Percentiles rank a stretch among this genome's conserved stretches.
Conservation (phyloP, 1,139 yeast species). For the Yamadazyma friedrichii region DNA sequence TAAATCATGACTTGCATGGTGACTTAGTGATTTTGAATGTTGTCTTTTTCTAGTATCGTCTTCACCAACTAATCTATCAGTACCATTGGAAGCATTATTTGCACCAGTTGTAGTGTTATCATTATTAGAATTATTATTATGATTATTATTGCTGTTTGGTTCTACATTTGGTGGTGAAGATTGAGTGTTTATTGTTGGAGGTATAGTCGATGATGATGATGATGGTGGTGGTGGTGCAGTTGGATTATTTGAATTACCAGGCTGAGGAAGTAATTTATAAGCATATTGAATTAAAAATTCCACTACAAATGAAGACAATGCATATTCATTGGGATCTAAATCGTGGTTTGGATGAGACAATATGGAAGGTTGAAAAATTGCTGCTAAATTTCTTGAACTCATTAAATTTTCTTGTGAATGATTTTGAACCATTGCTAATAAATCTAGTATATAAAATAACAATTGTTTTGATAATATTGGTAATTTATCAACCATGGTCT, state of each 20-base stretch:
- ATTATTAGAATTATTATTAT: background rate
- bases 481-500: conserved; percentile 59
- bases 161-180: background rate
- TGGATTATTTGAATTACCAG: conserved; percentile 10
- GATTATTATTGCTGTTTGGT: background rate
- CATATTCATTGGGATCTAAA: conserved; percentile 88
- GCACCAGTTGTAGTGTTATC: background rate
- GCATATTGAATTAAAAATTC: conserved; percentile 89
- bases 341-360: conserved; percentile 91
- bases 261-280: conserved; percentile 65
- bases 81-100: conserved; percentile 7
- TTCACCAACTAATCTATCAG: background rate
- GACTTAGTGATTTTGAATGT: conserved; percentile 61
- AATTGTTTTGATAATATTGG: conserved; percentile 77
- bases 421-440: conserved; percentile 81
- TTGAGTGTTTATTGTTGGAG: too few relatives aligned
- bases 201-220: background rate
- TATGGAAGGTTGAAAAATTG: conserved; percentile 93
- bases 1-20: conserved; percentile 49
- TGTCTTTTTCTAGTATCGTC: conserved; percentile 29
- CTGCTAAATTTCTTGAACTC: conserved; percentile 93
- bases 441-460: conserved; percentile 82
- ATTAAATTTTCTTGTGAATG: conserved; percentile 76
- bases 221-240: too few relatives aligned
- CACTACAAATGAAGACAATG: conserved; percentile 79